Conservation (phyloP, 2,329 filamentous ascomycete genomes). For the Scorias spongiosa region DNA sequence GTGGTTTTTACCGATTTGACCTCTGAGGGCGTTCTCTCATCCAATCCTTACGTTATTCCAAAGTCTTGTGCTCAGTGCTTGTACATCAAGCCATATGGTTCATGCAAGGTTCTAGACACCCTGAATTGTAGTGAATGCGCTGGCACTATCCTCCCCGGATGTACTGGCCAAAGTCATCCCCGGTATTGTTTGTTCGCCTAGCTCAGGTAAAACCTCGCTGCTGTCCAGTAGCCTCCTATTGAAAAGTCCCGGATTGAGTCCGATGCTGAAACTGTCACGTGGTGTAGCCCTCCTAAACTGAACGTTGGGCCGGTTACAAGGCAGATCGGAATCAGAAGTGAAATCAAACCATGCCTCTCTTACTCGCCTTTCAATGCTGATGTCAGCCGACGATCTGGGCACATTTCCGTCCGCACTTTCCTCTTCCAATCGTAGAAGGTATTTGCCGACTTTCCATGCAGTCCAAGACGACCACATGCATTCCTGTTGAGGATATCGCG, state of each 20-base stretch:
- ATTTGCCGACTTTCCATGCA: conserved; percentile 14
- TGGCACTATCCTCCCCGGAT: no score
- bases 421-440: conserved; percentile 10
- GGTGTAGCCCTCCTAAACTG: conserved; percentile 5
- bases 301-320: conserved; percentile 1
- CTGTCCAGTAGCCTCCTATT: not conserved
- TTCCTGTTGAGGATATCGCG: conserved; percentile 10
- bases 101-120: no score
- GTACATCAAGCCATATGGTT: no score
- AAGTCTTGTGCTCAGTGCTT: no score
- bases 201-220: not conserved
- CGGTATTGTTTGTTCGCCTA: no score
- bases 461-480: conserved; percentile 12
- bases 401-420: conserved; percentile 4
- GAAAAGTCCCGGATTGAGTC: conserved; percentile 10
- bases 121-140: no score
- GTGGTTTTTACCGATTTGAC: no score
- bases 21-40: no score
- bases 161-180: no score
- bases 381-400: conserved; percentile 4
- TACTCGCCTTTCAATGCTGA: conserved; percentile 5
- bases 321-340: conserved; percentile 1
- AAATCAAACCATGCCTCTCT: conserved; percentile 10
- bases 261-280: conserved; percentile 4
- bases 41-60: no score